A percentile compares a stretch with the other conserved stretches of the same genome.
Conservation (phyloP, 441 rosid genomes). For the Macaranga tanarius region DNA sequence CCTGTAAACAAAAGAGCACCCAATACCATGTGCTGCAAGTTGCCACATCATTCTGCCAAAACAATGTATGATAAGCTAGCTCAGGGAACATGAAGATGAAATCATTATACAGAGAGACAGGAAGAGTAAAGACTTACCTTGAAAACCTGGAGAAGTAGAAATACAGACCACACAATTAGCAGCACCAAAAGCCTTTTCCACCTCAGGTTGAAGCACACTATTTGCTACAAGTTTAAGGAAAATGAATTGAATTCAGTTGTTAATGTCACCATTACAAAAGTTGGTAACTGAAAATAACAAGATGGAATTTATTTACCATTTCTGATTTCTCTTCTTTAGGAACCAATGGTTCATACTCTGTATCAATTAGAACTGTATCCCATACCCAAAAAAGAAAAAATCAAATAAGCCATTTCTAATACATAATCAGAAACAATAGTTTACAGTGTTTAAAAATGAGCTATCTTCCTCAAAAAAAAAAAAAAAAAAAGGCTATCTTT, state of each 20-base stretch:
- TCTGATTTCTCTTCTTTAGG: constrained; percentile 69
- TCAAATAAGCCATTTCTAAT: neutral
- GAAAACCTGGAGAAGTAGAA: constrained; percentile 69
- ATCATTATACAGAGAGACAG: constrained; percentile 12
- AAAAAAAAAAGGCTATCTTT: too few species aligned
- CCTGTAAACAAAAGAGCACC: constrained; percentile 78
- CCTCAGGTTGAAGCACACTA: too few species aligned
- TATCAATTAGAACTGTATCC: constrained; percentile 61
- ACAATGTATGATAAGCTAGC: constrained; percentile 6
- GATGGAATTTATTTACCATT: constrained; percentile 41
- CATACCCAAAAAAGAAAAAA: constrained; percentile 1
- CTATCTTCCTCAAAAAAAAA: neutral
- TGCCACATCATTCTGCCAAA: constrained; percentile 61
- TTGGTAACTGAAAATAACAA: neutral
- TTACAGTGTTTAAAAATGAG: neutral
- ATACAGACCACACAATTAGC: constrained; percentile 53
- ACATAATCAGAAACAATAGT: neutral
- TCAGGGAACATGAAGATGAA: constrained; percentile 1
- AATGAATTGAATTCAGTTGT: neutral
- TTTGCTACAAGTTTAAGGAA: too few species aligned
- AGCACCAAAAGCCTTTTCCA: constrained; percentile 26
- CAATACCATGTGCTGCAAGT: constrained; percentile 74
- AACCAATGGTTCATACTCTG: constrained; percentile 65
- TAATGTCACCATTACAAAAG: neutral
- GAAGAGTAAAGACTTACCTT: constrained; percentile 51